Evolutionary conservation across 208 protist genomes (phyloP), one percentile per base, ranked within the genome.

Genomic region (Leptomonas seymouri): DNA sequence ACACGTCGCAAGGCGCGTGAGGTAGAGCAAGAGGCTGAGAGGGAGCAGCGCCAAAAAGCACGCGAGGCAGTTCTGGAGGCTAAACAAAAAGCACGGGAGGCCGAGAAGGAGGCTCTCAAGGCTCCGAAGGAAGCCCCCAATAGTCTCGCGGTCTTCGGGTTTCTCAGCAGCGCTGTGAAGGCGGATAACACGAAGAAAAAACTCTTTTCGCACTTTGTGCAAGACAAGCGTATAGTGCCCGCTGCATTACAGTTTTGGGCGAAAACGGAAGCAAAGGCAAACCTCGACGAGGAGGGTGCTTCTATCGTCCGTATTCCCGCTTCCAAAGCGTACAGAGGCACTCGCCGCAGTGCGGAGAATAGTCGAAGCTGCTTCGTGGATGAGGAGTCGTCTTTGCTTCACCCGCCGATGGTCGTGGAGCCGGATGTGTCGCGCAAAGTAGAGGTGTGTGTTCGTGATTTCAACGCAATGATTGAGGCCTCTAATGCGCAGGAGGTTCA

Each of bases 131-230:
- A 67, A 18, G 62, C 75, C 4, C 23, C 60, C 1, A 74, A 87
- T 34, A 77, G 78, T 62, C 74, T 94, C 46, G 54, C 71, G 12
- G 42, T 63, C 27, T 95, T 93, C 73, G 90, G 90, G 16, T 95
- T 95, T 68, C 67, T 80, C 34, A 84, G 67, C 57, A 85, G 45
- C 42, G 42, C 66, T 11, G 72, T 73, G 28, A 87, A 79, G 42
- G 34, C 45, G 27, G 66, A 70, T 14, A 59, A 23, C 25, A 72
- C 84, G 41, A 91, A 75, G 28, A 86, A 85, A 30, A 85, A 65
- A 31, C 66, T 96, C 8, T 94, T 96, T 70, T 78, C 85, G 2
- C 21, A 68, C 8, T 96, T 96, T 79, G 83, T 96, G 31, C 91
- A 84, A 25, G 86, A 96, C 70, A 90, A 87, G 49, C 86, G 91